Base-by-base conservation (phyloP, 257 asterid genomes). In the Solanum tarijense region DNA sequence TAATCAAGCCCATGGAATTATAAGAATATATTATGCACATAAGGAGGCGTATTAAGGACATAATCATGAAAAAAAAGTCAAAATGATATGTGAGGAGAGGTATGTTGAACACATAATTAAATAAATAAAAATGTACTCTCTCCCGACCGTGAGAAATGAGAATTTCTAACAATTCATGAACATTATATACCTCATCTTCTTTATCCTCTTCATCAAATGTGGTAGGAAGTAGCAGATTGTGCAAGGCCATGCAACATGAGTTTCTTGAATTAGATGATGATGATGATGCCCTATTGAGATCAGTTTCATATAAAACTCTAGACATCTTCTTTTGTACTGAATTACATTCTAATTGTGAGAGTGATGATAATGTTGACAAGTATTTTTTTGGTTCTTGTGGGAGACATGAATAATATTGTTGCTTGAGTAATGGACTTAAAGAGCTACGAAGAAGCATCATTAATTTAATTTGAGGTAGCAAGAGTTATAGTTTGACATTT, bases 391-490 rank as follows among this genome's bases (percentile, higher is more conserved):
- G 73, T 36, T 89, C 90, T 16, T 89, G 87, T 39, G 84, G 73
- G 25, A 9, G 48, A 89, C 89, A 89, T 88, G 79, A 7, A 66
- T 74, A 36, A 35, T 36, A 5, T 10, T 27, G 58, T 72, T 27
- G 81, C 66, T 92, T 93, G 13, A 89, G 38, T 36, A 87, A 16
- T 41, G 91, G 91, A 11, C 89, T 86, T 83, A 94, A 91, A 52
- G 91, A 86, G 89, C 92, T 89, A 21, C 94, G 91, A 12, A 94
- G 89, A 36, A 93, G 90, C 95, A 93, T 65, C 4, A n/a, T 12
- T 62, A 46, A 43, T 68, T 34, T 79, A 25, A 36, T 31, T 52
- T 21, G 16, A 62, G 81, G 20, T 23, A 25, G 55, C 11, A 41
- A 41, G 79, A 65, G 46, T 21, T 20, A 32, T 72, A 6, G 60